Percentiles rank a stretch among this genome's conserved stretches.
phyloP scores from a whole-genome alignment of 2,329 filamentous ascomycete species.

The Aspergillus carbonarius region DNA sequence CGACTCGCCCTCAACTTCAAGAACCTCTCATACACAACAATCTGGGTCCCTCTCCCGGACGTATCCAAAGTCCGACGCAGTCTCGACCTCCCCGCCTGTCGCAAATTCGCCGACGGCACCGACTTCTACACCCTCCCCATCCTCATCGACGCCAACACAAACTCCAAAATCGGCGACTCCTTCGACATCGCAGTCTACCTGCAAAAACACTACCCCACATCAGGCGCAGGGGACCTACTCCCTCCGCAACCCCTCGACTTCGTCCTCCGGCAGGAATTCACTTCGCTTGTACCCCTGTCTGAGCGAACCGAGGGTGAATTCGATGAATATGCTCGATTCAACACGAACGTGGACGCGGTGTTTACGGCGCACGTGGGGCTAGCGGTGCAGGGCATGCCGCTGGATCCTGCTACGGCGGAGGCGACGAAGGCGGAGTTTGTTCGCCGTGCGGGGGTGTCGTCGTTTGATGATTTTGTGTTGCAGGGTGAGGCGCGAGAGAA shows the following conservation, averaged over 20 bases:
- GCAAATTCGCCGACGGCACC: constrained; percentile 56
- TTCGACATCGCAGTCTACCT: constrained; percentile 66
- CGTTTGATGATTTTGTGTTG: constrained; percentile 42
- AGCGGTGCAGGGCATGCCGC: constrained; percentile 44
- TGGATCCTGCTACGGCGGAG: constrained; percentile 52
- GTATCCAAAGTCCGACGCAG: constrained; percentile 49
- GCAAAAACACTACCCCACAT: constrained; percentile 51
- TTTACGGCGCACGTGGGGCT: constrained; percentile 52
- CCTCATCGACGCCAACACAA: constrained; percentile 48
- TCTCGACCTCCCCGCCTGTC: constrained; percentile 51
- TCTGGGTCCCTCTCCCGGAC: constrained; percentile 56
- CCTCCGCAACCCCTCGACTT: constrained; percentile 46
- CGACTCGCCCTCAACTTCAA: constrained; percentile 54
- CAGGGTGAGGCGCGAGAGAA: constrained; percentile 42
- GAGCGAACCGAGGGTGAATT: constrained; percentile 27
- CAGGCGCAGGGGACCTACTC: constrained; percentile 52
- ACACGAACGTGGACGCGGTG: constrained; percentile 54
- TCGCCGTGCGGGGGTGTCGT: constrained; percentile 45
- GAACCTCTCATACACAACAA: constrained; percentile 46
- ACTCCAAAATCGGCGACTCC: constrained; percentile 56
- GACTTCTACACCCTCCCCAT: constrained; percentile 64
- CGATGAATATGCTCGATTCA: constrained; percentile 52
- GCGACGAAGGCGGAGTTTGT: constrained; percentile 49
- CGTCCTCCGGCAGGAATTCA: constrained; percentile 27
- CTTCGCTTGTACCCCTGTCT: constrained; percentile 42